Evolutionary conservation across 345 rosid genomes (phyloP).

Genomic region (Brassica napus): Da-Ae NC_063434.1:10505501-10506000

Average conservation of each 20-base stretch:
- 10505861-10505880: constrained; percentile 53
- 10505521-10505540: constrained; percentile 56
- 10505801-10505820: constrained; percentile 67
- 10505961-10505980: constrained; percentile 76
- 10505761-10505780: constrained; percentile 79
- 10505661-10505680: constrained; percentile 81
- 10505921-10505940: constrained; percentile 49
- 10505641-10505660: constrained; percentile 94
- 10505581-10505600: constrained; percentile 84
- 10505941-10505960: constrained; percentile 50
- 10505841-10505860: constrained; percentile 77
- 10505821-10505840: constrained; percentile 55
- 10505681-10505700: constrained; percentile 94
- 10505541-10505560: constrained; percentile 23
- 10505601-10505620: constrained; percentile 92
- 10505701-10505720: constrained; percentile 93
- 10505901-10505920: constrained; percentile 56
- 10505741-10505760: constrained; percentile 83
- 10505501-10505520: constrained; percentile 79
- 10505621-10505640: constrained; percentile 85
- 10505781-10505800: constrained; percentile 85
- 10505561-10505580: constrained; percentile 46
- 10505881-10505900: constrained; percentile 53
- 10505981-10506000: constrained; percentile 75
- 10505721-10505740: constrained; percentile 91